Base-by-base conservation (phyloP, 2,329 filamentous ascomycete genomes). In the Cordyceps farinosa region DNA sequence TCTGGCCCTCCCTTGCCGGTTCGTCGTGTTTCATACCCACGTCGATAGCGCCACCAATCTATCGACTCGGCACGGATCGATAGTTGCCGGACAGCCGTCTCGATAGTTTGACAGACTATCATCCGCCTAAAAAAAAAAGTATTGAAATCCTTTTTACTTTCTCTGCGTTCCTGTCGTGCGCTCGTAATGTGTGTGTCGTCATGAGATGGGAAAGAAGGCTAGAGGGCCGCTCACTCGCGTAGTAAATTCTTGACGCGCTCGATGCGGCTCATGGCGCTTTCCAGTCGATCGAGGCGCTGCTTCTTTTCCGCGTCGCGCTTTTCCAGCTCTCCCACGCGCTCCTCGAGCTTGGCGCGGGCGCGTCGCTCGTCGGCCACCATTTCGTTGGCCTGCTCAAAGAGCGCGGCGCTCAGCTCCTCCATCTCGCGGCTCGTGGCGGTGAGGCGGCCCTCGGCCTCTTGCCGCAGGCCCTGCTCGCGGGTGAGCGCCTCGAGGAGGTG, bases 311-410 rank as follows among this genome's bases (percentile, higher is more conserved):
- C 76, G 64, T 94, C 91, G 65, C 90, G 79, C 69, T 81, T 78
- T 77, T 93, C 90, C 29, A 95, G 76, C 69, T 87, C 80, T 64
- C 80, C 83, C 8, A 95, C 83, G 45, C 89, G 79, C 72, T 89
- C 86, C 76, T 92, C 89, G 30, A 95, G 80, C 70, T 82, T 84
- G 6, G 89, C 89, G 64, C 90, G 79, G 40, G 88, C 89, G 63
- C 86, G 83, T 50, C 91, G 80, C 79, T 95, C 91, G 22, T 83
- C 80, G 2, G 91, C 90, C 27, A 95, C 91, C 91, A 95, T 95
- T 76, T 92, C 87, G 73, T 95, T 95, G 58, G 91, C 91, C 78
- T 93, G 88, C 77, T 90, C 87, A 73, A 95, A 95, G 61, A 95
- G 78, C 57, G 83, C 84, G 27, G 85, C 88, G 70, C 85, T 90